Evolutionary conservation across 345 rosid genomes (phyloP).

Genomic region (Turritis glabra): DNA sequence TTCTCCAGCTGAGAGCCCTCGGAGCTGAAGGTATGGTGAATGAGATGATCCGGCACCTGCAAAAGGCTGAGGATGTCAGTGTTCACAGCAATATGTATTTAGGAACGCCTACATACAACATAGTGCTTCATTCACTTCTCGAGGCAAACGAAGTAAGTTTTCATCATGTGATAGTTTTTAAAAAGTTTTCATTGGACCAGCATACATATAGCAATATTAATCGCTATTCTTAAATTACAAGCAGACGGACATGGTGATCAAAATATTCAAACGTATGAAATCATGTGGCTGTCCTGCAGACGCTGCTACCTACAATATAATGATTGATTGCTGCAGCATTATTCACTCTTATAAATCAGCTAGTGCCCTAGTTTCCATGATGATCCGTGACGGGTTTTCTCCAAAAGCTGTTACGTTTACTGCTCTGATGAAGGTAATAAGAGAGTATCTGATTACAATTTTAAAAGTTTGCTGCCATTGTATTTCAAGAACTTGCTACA

Average conservation of each 20-base stretch:
- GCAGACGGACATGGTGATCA: conserved; percentile 59
- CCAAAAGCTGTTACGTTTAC: conserved; percentile 53
- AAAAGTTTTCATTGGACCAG: conserved; percentile 14
- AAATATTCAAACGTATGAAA: conserved; percentile 61
- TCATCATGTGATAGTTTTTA: conserved; percentile 9
- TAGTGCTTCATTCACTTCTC: conserved; percentile 64
- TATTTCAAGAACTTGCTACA: conserved; percentile 3
- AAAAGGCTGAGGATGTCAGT: conserved; percentile 50
- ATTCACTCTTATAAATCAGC: conserved; percentile 58
- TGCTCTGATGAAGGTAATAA: conserved; percentile 60
- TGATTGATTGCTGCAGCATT: conserved; percentile 74
- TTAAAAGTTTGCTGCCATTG: not conserved
- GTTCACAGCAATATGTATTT: conserved; percentile 36
- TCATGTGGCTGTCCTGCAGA: conserved; percentile 44
- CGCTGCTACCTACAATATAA: conserved; percentile 58
- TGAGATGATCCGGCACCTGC: conserved; percentile 58
- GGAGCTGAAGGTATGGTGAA: conserved; percentile 77
- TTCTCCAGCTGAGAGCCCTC: conserved; percentile 67
- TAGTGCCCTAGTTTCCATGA: conserved; percentile 63
- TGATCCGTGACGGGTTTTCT: conserved; percentile 70
- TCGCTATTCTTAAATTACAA: conserved; percentile 24
- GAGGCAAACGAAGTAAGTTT: conserved; percentile 61
- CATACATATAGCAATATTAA: conserved; percentile 12
- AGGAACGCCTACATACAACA: conserved; percentile 55
- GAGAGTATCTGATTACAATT: not conserved